Evolutionary conservation across 2,329 filamentous ascomycete species (phyloP), one percentile per base, ranked within the genome.

Genomic region (Sarocladiaceae sp.): DNA sequence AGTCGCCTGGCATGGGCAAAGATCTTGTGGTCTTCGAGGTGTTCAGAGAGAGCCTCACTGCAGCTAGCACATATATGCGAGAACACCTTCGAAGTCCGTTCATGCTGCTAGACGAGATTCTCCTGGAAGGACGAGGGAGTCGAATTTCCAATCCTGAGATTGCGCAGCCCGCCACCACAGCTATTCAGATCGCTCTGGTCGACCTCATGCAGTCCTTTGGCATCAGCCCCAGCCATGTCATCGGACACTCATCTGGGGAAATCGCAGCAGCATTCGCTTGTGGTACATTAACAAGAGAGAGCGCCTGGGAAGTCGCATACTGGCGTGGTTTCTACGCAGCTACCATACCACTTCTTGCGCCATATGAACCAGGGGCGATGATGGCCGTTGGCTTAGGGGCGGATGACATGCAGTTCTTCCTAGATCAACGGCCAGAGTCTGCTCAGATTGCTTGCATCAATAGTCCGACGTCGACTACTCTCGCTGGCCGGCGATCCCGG

Each of bases 121-220:
- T 42, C 4, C 23, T 29, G 17, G 37, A 31, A 1, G 18, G 17
- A 12, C 13, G 20, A 12, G 54, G 53, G 1, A 50, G 20, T 12
- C 48, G 15, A n/a, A 23, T 60, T 13, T 50, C 56, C 18, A 31
- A 55, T 15, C 44, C 60, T 15, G 55, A 58, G 6, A 42, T 58
- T 33, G 60, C 59, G 37, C 71, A 73, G 50, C 62, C 71, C 1
- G 35, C 69, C 0, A 73, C 65, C 44, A 72, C 71, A 4, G 66
- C 67, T 0, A n/a, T 75, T 0, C 72, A 74, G 48, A 33, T 50
- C 6, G 48, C 48, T 11, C 8, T 50, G n/a, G 31, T 50, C 10
- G 48, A 36, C 11, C 35, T 50, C 4, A 11, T 37, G 20, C 29
- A 25, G n/a, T 25, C 31, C 11, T 18, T 36, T n/a, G 29, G 29